A percentile compares a stretch with the other conserved stretches of the same genome.
These are phyloP conservation scores for Trametes pubescens DNA, from an alignment of 1,284 basidiomycete genomes.

Conservation along the genomic window DNA sequence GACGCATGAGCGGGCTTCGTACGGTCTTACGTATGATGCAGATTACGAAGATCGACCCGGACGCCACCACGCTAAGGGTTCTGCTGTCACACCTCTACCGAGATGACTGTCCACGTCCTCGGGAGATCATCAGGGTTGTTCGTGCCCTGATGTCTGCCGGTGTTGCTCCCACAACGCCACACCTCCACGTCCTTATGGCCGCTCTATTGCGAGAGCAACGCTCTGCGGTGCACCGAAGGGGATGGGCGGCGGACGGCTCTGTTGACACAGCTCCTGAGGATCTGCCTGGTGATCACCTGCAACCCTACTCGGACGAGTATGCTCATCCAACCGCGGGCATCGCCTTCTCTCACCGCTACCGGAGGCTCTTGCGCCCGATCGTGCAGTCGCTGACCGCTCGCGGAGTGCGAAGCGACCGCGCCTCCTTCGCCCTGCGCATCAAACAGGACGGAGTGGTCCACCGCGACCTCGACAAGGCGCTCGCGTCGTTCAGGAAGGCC, in stretches of 20 bases:
- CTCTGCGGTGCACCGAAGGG: slow-evolving; percentile 53
- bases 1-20: slow-evolving; percentile 56
- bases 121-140: slow-evolving; percentile 55
- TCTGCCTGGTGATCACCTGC: slow-evolving; percentile 29
- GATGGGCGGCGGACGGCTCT: slow-evolving; percentile 53
- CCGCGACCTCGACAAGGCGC: slow-evolving; percentile 58
- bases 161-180: slow-evolving; percentile 55
- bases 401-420: slow-evolving; percentile 60
- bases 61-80: slow-evolving; percentile 61
- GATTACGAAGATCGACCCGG: slow-evolving; percentile 53
- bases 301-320: slow-evolving; percentile 38
- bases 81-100: slow-evolving; percentile 59
- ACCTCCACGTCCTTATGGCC: slow-evolving; percentile 51
- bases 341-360: slow-evolving; percentile 45
- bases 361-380: slow-evolving; percentile 52
- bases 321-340: slow-evolving; percentile 63
- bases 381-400: slow-evolving; percentile 55
- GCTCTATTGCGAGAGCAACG: slow-evolving; percentile 52
- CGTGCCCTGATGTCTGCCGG: slow-evolving; percentile 49
- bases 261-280: slow-evolving; percentile 30
- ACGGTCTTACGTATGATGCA: slow-evolving; percentile 63
- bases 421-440: slow-evolving; percentile 67
- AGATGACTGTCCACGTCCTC: slow-evolving; percentile 50
- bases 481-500: slow-evolving; percentile 62
- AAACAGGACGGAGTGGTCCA: slow-evolving; percentile 63